Evolutionary conservation across 148 eudicot genomes (phyloP), one percentile per base, ranked within the genome.

Genomic region (Camellia lanceoleosa): DNA sequence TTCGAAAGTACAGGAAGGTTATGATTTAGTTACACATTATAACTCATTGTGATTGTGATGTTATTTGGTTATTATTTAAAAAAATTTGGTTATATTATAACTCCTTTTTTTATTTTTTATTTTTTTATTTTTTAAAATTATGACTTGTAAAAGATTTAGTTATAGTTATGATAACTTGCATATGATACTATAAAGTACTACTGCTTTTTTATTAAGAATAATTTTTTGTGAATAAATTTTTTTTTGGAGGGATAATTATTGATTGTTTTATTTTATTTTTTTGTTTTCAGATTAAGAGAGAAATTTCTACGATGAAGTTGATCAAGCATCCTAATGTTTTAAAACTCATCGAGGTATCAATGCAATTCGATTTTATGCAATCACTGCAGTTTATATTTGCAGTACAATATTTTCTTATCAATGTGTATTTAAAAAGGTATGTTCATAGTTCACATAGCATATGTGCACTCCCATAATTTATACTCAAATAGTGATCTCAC

Each of bases 311-410:
- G 1, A 94, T 94, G 98, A 94, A 94, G 87, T 85, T 86, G 86
- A 90, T 91, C 85, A 91, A 86, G 84, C 98, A 94, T 83, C 97
- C 98, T 1, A 91, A 94, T 88, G 96, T 94, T 68, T 81, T 94
- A 51, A 86, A 88, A 75, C 86, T 94, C 62, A 71, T 84, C 65
- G 97, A 94, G 97, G 98, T 94, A 87, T 69, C 5, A 5, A 0
- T 52, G 20, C 61, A 52, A 46, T 62, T 10, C 5, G 5, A 18
- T 73, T 79, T 63, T 38, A 19, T 41, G 7, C n/a, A 59, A n/a
- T 10, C 20, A 7, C 44, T 75, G 14, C 56, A 5, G 38, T 70
- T 46, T 47, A 63, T 5, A 75, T 38, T 75, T 43, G 7, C 12
- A 5, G 16, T 43, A 44, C n/a, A n/a, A 30, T 6, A 71, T 41